Conservation (phyloP, 176 grass and related monocot genomes). For the Secale cereale region DNA sequence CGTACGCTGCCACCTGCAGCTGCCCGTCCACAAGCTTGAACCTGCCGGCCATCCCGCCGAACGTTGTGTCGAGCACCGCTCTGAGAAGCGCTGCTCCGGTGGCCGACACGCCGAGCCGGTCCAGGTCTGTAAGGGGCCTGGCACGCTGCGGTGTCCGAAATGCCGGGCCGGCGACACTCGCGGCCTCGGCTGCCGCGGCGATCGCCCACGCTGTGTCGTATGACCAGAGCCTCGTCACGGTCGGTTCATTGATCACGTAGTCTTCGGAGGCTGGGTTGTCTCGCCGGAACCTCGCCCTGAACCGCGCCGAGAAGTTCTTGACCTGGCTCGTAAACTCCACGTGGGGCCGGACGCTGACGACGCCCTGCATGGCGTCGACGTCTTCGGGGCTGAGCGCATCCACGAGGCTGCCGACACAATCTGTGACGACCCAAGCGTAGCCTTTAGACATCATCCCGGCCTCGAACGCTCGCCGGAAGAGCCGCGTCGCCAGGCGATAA, state of each 20-base stretch:
- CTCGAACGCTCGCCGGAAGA: slow-evolving; percentile 38
- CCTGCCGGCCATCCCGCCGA: slow-evolving; percentile 57
- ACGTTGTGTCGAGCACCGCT: slow-evolving; percentile 32
- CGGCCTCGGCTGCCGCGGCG: slow-evolving; percentile 33
- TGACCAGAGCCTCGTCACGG: slow-evolving; percentile 33
- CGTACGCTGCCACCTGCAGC: slow-evolving; percentile 46
- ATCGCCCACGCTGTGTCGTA: slow-evolving; percentile 59
- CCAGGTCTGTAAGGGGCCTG: slow-evolving; percentile 41
- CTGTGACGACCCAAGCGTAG: slow-evolving; percentile 58
- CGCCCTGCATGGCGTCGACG: slow-evolving; percentile 50
- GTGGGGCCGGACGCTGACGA: slow-evolving; percentile 53
- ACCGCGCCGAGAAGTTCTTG: slow-evolving; percentile 38
- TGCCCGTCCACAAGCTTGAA: slow-evolving; percentile 63
- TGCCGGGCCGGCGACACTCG: not conserved
- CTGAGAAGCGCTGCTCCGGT: slow-evolving; percentile 43
- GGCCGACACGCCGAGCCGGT: slow-evolving; percentile 38
- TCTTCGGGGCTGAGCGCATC: slow-evolving; percentile 6
- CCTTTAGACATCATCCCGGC: slow-evolving; percentile 45
- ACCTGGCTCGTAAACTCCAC: not conserved
- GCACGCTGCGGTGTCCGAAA: slow-evolving; percentile 20
- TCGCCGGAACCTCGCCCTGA: slow-evolving; percentile 23
- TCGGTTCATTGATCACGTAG: not conserved
- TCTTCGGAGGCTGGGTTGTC: slow-evolving; percentile 19
- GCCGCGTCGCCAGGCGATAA: not conserved
- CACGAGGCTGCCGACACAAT: slow-evolving; percentile 5